Percentiles rank a stretch among this genome's conserved stretches.
phyloP scores from a whole-genome alignment of 2,329 filamentous ascomycete species.

The Didymella lethalis region DNA sequence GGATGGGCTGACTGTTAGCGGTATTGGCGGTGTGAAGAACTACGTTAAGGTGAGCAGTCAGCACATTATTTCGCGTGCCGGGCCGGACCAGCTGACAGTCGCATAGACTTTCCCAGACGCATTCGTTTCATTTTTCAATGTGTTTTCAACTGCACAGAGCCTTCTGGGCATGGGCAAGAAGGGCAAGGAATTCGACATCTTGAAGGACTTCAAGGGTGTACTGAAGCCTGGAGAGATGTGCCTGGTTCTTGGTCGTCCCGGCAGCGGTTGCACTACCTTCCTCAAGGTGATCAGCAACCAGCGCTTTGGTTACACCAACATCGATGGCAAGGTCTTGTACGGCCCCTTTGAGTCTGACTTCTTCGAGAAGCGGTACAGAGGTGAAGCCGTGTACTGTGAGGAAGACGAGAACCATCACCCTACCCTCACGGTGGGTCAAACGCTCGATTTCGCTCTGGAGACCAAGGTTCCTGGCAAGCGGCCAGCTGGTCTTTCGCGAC shows the following conservation, averaged over 20 bases:
- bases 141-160: slow-evolving; percentile 69
- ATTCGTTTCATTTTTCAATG: slow-evolving; percentile 78
- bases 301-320: slow-evolving; percentile 65
- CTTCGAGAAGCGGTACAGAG: slow-evolving; percentile 75
- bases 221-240: slow-evolving; percentile 82
- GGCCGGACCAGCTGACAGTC: slow-evolving; percentile 21
- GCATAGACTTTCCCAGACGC: slow-evolving; percentile 76
- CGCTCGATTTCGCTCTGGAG: slow-evolving; percentile 82
- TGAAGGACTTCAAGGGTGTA: slow-evolving; percentile 72
- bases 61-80: slow-evolving; percentile 24
- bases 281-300: slow-evolving; percentile 64
- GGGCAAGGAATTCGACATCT: slow-evolving; percentile 74
- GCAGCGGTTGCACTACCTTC: slow-evolving; percentile 65
- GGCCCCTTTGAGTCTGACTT: slow-evolving; percentile 75
- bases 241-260: slow-evolving; percentile 79
- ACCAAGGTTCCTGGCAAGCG: slow-evolving; percentile 85
- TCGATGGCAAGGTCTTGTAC: slow-evolving; percentile 77
- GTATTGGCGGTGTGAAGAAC: slow-evolving; percentile 76
- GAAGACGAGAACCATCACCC: slow-evolving; percentile 88
- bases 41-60: slow-evolving; percentile 58
- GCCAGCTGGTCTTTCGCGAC: slow-evolving; percentile 74
- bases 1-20: slow-evolving; percentile 78
- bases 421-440: slow-evolving; percentile 87
- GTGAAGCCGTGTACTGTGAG: slow-evolving; percentile 85
- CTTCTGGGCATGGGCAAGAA: slow-evolving; percentile 72